Evolutionary conservation across 306 rosid genomes (phyloP), one percentile per base, ranked within the genome.

Genomic region (Vicia villosa): DNA sequence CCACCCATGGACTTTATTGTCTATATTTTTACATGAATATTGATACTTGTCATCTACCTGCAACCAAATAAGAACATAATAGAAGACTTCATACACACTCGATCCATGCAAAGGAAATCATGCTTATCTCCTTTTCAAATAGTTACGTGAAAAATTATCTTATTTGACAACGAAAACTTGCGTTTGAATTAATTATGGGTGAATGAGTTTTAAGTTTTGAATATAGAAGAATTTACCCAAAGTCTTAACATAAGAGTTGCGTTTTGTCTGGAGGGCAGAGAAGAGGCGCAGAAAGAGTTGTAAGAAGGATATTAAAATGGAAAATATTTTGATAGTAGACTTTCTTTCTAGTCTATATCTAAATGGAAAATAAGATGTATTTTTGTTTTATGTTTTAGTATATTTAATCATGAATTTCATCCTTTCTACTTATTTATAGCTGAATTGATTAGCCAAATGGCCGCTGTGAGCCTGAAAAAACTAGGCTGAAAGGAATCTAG

Each of bases 1-100:
- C 98, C 98, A 90, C 70, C 98, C 98, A 56, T 93, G 98, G 54
- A 93, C 97, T 65, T 11, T 72, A 59, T 79, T 83, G 70, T 93
- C 88, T 64, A 81, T 88, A 78, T 85, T 90, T 49, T 78, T 80
- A 73, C 90, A 79, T 0, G 96, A 85, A 72, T 93, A 93, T 59
- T 93, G 96, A 76, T 93, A 93, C 78, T 93, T 93, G 86, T 93
- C 98, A 79, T 90, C 96, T 69, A 90, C 96, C 96, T 90, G 81
- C 47, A 62, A 49, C 58, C 74, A 72, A 22, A 74, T 78, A 59
- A 73, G 49, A 82, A 55, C 78, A 56, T 57, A 51, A 54, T 22
- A 49, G 14, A 77, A 58, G 52, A 42, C 40, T 47, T 61, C 68
- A 61, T 61, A 55, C 60, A 34, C 38, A n/a, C n/a, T n/a, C n/a